Evolutionary conservation across 176 grass and related monocot genomes (phyloP), one percentile per base, ranked within the genome.

Genomic region (Carex cristatella): DNA sequence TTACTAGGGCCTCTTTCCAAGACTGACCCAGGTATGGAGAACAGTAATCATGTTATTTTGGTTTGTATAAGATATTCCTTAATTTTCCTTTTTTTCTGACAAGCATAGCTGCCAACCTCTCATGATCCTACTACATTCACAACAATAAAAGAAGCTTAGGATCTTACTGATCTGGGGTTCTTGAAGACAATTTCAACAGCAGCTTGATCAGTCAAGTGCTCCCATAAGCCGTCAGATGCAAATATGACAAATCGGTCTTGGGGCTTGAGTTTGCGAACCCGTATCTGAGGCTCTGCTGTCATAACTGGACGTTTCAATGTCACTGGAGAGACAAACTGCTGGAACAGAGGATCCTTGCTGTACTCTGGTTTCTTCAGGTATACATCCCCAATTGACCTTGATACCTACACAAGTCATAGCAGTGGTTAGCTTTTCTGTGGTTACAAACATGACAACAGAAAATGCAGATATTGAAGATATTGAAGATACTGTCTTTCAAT

Each of bases 201-300:
- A 85, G 59, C 87, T 57, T 97, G 89, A 11, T 97, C 94, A 4
- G 71, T 94, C 16, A 97, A 86, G 76, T 97, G 90, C 81, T 97
- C 94, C 94, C 94, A 97, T 49, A 97, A 88, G 65, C 94, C 94
- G 42, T 97, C 94, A 1, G 94, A 94, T 79, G 94, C 94, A 85
- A 97, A 97, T 86, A 97, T 97, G 54, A 97, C 66, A 27, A 94
- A 97, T 10, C 88, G 63, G 58, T 97, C 94, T 6, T 78, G 87
- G 59, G 90, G 85, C 62, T 86, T 92, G 23, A 97, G 88, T 79
- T 94, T 91, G 58, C 27, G 87, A 48, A 92, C 89, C n/a, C 83
- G 68, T n/a, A 97, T 51, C 1, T 91, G 88, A 46, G 94, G 94
- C 48, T 94, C 92, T 3, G 94, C 94, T 1, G 90, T 97, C 55